phyloP scores from a whole-genome alignment of 2,329 filamentous ascomycete genomes.

The Gyromitra esculenta region DNA sequence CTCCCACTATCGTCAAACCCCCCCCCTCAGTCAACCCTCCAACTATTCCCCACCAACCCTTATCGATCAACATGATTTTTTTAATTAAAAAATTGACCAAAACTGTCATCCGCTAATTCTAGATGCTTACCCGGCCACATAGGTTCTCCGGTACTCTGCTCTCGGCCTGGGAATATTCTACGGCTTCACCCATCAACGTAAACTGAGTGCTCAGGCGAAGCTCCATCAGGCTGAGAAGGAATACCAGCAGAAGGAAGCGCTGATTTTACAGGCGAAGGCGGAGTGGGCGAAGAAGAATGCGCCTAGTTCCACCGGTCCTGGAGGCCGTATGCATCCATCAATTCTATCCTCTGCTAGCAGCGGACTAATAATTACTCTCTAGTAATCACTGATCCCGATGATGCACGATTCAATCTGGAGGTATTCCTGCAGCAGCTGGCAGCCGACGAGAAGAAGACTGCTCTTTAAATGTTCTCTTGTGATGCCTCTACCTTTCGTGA shows the following conservation, averaged over 20 bases:
- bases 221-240: conserved; percentile 77
- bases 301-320: conserved; percentile 60
- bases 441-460: conserved; percentile 60
- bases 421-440: conserved; percentile 75
- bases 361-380: conserved; percentile 22
- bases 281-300: conserved; percentile 83
- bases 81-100: conserved; percentile 11
- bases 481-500: conserved; percentile 8
- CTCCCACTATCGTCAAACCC: conserved; percentile 36
- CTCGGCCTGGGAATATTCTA: conserved; percentile 92
- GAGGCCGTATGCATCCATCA: conserved; percentile 57
- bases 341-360: conserved; percentile 4
- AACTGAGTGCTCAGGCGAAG: conserved; percentile 77
- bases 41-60: conserved; percentile 1
- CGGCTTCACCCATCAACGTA: conserved; percentile 91
- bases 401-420: conserved; percentile 94
- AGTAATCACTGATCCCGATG: conserved; percentile 79
- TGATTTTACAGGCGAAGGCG: conserved; percentile 92
- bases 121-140: conserved; percentile 52
- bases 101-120: conserved; percentile 55
- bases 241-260: conserved; percentile 87
- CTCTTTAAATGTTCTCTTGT: conserved; percentile 38
- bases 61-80: conserved; percentile 7
- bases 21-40: conserved; percentile 13
- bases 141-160: conserved; percentile 98